Conservation (phyloP, 371 early-diverging fungal species). For the Massospora cicadina region DNA sequence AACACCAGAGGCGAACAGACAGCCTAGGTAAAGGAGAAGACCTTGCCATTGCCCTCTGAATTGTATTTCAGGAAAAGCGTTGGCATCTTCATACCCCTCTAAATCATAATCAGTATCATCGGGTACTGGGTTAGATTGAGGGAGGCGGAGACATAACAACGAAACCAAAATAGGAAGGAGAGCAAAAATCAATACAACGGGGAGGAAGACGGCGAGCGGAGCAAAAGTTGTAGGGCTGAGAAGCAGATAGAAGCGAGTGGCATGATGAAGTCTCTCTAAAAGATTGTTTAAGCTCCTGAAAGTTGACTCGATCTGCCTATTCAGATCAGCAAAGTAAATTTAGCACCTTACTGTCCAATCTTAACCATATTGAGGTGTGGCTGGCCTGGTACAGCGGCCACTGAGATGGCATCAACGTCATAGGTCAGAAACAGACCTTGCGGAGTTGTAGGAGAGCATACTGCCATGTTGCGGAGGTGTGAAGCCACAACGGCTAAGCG, state of each 20-base stretch:
- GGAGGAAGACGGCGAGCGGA: constrained; percentile 77
- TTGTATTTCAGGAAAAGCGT: neutral
- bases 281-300: constrained; percentile 81
- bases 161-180: neutral
- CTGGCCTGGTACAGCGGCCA: constrained; percentile 33
- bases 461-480: constrained; percentile 47
- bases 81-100: neutral
- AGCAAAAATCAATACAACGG: constrained; percentile 15
- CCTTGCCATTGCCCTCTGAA: neutral
- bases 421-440: constrained; percentile 60
- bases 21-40: neutral
- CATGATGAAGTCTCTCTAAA: constrained; percentile 87
- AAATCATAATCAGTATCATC: neutral
- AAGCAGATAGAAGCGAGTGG: constrained; percentile 86
- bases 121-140: neutral
- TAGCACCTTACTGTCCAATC: neutral
- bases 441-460: constrained; percentile 46
- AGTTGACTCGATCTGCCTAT: constrained; percentile 60
- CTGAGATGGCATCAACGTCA: constrained; percentile 65
- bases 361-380: constrained; percentile 18
- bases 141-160: neutral
- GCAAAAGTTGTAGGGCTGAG: constrained; percentile 56
- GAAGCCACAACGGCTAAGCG: constrained; percentile 30
- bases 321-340: neutral
- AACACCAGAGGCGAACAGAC: neutral